Base-by-base conservation (phyloP, 805 yeast species). In the Martiniozyma abietophila region DNA sequence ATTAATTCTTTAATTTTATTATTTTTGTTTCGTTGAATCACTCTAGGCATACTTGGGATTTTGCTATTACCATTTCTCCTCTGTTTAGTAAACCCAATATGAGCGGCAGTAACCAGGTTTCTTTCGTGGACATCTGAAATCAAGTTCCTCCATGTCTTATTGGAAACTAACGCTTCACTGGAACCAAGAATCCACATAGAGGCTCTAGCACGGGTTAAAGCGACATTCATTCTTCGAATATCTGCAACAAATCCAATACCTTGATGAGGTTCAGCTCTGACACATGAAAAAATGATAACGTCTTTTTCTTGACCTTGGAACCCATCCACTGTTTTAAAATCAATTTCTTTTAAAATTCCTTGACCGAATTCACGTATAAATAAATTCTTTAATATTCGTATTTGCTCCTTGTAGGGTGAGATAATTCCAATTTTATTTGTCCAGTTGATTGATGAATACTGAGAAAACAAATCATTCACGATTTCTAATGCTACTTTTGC, bases 261-360 rank as follows among this genome's bases (percentile, higher is more conserved):
- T 17, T 68, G 61, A 7, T 67, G 71, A 10, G 70, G 64, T 31
- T 76, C 80, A 1, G 97, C 95, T 48, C 98, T 72, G 4, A 92
- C 99, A 72, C 97, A 89, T 0, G 97, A 86, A 66, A 92, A 79
- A 31, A 92, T 72, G 42, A 92, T 84, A 30, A 92, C 74, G 43
- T 89, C 96, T 56, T 89, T 92, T 53, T 92, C 99, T 57, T 92
- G 97, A 43, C 95, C 96, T 62, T 86, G 99, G 54, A 88, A 92
- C 1, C 97, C 98, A 67, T 92, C 99, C 40, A 92, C 86, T 0
- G 99, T 85, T 51, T 88, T 86, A 59, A 92, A 86, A 51, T 83
- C 94, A 31, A 94, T 74, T 34, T 72, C 77, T 20, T 71, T 66
- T 14, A 69, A 54, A 22, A 89, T 79, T 4, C 61, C 50, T 2